A percentile compares a stretch with the other conserved stretches of the same genome.
These are phyloP conservation scores for Xerocomus spinulosus DNA, from an alignment of 768 basidiomycete species.

Conservation along the genomic window DNA sequence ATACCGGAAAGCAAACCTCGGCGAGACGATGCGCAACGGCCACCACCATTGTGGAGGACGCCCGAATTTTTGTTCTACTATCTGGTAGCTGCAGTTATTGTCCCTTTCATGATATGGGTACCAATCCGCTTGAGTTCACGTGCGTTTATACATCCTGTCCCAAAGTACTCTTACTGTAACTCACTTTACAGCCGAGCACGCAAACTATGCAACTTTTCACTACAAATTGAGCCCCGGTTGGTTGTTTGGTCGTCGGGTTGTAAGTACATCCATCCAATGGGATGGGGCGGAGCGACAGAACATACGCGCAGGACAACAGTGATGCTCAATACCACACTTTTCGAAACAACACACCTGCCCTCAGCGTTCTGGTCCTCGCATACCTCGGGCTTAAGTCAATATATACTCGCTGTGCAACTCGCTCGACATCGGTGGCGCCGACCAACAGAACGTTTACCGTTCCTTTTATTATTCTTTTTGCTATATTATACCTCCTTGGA, in stretches of 20 bases:
- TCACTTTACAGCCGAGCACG: conserved; percentile 56
- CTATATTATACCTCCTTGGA: conserved; percentile 57
- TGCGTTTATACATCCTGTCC: conserved; percentile 40
- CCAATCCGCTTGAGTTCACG: conserved; percentile 69
- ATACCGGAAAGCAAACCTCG: conserved; percentile 41
- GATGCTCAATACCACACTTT: conserved; percentile 90
- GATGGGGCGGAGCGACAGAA: not conserved
- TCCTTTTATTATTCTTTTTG: conserved; percentile 57
- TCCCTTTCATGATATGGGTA: conserved; percentile 75
- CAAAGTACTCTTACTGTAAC: conserved; percentile 2
- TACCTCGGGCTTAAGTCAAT: conserved; percentile 55
- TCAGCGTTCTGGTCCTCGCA: conserved; percentile 44
- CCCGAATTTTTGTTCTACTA: conserved; percentile 79
- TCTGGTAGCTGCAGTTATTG: conserved; percentile 49
- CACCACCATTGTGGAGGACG: conserved; percentile 68
- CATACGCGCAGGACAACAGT: conserved; percentile 72
- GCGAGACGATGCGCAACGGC: conserved; percentile 23
- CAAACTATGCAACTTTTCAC: conserved; percentile 64
- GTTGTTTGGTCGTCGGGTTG: conserved; percentile 75
- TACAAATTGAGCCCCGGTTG: conserved; percentile 65
- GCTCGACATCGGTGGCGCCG: conserved; percentile 24
- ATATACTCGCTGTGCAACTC: conserved; percentile 34
- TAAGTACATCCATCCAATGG: conserved; percentile 37
- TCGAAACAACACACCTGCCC: conserved; percentile 68
- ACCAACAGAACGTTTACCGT: conserved; percentile 37